These are phyloP conservation scores for Phaffomyces thermotolerans DNA, from an alignment of 805 yeast species.

Conservation along the genomic window DNA sequence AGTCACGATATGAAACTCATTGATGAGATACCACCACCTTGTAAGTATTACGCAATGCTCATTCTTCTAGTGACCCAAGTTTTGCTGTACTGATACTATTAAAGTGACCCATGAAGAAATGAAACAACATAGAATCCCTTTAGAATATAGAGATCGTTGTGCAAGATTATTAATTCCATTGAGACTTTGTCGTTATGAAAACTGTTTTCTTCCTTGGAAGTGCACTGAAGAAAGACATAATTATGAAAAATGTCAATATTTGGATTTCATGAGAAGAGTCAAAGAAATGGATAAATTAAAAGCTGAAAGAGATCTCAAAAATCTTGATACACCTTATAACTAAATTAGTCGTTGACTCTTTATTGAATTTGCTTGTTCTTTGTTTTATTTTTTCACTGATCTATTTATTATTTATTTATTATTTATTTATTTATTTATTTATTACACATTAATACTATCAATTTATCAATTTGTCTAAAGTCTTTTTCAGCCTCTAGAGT, in stretches of 20 bases:
- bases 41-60: neutral
- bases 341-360: neutral
- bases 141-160: slow-evolving; percentile 79
- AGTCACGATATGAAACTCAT: too few relatives aligned
- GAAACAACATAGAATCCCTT: slow-evolving; percentile 71
- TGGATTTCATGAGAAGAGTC: slow-evolving; percentile 76
- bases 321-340: neutral
- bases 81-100: too few relatives aligned
- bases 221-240: slow-evolving; percentile 74
- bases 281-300: slow-evolving; percentile 58
- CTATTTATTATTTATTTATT: slow-evolving; percentile 1
- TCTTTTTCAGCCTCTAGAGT: too few relatives aligned
- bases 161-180: slow-evolving; percentile 56
- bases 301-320: slow-evolving; percentile 18
- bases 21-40: slow-evolving; percentile 2
- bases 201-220: slow-evolving; percentile 56
- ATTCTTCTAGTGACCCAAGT: too few relatives aligned
- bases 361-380: neutral
- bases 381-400: slow-evolving; percentile 1
- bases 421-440: too few relatives aligned
- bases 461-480: too few relatives aligned
- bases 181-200: slow-evolving; percentile 53
- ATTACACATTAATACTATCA: too few relatives aligned
- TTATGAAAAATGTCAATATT: slow-evolving; percentile 79
- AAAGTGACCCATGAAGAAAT: slow-evolving; percentile 76